These are phyloP conservation scores for Neurospora sp. DNA, from an alignment of 495 filamentous ascomycete genomes.

Conservation along the genomic window DNA sequence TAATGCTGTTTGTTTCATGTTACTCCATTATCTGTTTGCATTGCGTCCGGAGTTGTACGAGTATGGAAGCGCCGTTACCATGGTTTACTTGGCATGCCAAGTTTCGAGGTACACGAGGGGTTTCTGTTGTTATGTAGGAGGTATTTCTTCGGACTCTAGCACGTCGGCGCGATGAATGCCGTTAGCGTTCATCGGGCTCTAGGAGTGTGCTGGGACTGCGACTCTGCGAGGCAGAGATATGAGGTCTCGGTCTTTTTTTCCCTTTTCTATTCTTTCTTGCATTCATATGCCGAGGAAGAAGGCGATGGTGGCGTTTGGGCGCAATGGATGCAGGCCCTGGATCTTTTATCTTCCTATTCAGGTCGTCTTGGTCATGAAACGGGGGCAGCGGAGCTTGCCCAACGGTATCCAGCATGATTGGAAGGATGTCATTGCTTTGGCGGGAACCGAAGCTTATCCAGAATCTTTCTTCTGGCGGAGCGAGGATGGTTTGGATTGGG, in stretches of 20 bases:
- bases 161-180: background rate
- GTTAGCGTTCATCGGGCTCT: background rate
- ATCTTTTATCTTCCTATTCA: background rate
- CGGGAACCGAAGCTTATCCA: background rate
- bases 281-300: background rate
- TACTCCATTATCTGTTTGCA: conserved; percentile 15
- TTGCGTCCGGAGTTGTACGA: conserved; percentile 26
- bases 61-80: background rate
- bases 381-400: background rate
- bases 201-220: background rate
- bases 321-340: background rate
- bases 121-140: background rate
- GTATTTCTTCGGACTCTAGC: background rate
- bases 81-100: background rate
- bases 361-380: background rate
- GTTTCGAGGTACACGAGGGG: background rate
- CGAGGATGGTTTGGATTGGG: background rate
- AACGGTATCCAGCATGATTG: background rate
- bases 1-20: conserved; percentile 10
- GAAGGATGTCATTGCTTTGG: background rate
- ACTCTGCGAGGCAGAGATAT: background rate
- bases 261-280: background rate
- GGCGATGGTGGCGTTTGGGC: background rate
- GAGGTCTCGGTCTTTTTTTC: background rate
- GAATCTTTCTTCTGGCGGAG: background rate